Evolutionary conservation across 169 alveolate species (phyloP), one percentile per base, ranked within the genome.

Genomic region (Eimeria tenella): DNA sequence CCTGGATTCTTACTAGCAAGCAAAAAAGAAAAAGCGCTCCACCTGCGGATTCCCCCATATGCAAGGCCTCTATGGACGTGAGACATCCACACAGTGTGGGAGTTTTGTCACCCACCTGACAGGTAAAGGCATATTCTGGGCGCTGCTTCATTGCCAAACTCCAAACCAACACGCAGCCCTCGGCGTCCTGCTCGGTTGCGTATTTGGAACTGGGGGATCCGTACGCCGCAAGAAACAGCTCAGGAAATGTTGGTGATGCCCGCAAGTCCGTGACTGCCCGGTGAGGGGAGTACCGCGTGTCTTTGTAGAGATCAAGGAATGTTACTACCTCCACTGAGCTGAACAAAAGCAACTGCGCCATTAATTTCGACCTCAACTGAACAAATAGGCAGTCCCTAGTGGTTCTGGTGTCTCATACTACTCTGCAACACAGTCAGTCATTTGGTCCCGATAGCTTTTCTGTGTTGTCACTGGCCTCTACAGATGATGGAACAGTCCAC

Each of bases 101-200:
- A 3, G 0, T 42, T 65, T n/a, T 58, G 1, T n/a, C 53, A 6
- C 86, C 71, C 15, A 88, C 94, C 93, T 97, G 97, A 74, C 98
- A 97, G 65, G 96, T 96, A 70, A 98, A 97, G 49, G 97, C 96
- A 84, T 95, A 96, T 92, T 98, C 99, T 5, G 99, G 99, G 60
- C 97, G 93, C 60, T 95, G 94, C 94, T 96, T 97, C 95, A 97
- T 89, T 5, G 97, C 86, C 42, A 74, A 19, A 88, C 58, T 88
- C 94, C 94, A 88, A 6, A 98, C 95, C 81, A 97, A 75, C n/a
- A 97, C 98, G 94, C 97, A 96, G 21, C 99, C 99, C 81, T 97
- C 98, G 2, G 97, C 95, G 75, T 96, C 98, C 4, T 82, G 71
- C n/a, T 77, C 94, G 49, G 70, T 89, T 84, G 97, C 96, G n/a